Base-by-base conservation (phyloP, 768 basidiomycete species). In the Amylocystis lapponica region DNA sequence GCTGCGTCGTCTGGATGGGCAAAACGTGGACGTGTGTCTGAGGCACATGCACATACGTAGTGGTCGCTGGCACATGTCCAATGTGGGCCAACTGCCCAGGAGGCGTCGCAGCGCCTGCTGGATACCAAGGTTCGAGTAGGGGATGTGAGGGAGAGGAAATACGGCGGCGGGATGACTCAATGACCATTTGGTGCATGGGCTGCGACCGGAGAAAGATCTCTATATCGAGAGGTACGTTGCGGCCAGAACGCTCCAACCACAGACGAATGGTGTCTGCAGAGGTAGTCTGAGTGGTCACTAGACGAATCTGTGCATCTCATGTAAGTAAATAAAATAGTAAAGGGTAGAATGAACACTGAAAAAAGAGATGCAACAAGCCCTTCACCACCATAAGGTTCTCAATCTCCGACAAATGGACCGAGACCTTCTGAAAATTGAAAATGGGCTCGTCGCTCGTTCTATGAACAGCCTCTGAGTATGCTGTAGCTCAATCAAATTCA, bases 161-260 rank as follows among this genome's bases (percentile, higher is more conserved):
- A 27, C 52, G 45, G 22, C 36, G 47, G 10, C 40, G 37, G 38
- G 32, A 19, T 13, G 35, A 27, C n/a, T n/a, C n/a, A n/a, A n/a
- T n/a, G n/a, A n/a, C n/a, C n/a, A n/a, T n/a, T n/a, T n/a, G n/a
- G 39, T 37, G 43, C 4, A 29, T 22, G 12, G 45, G 34, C 23
- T 47, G 34, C 7, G 47, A 47, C 32, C 78, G 80, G 29, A 90
- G 66, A 58, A 79, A 81, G 36, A 90, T 86, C 58, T 88, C 85
- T 46, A 90, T 85, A 58, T 88, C 87, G 8, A 90, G 72, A 5
- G 86, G 81, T 5, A 81, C 77, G 4, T 63, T 71, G 39, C 70
- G 66, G 14, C 87, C 87, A 11, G 87, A 83, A 21, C 86, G 79
- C 59, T 88, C 86, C 0, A 90, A 71, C 86, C 87, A 90, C 10